Evolutionary conservation across 2,329 filamentous ascomycete species (phyloP), one percentile per base, ranked within the genome.

Genomic region (Fusarium solani-melongenae): DNA sequence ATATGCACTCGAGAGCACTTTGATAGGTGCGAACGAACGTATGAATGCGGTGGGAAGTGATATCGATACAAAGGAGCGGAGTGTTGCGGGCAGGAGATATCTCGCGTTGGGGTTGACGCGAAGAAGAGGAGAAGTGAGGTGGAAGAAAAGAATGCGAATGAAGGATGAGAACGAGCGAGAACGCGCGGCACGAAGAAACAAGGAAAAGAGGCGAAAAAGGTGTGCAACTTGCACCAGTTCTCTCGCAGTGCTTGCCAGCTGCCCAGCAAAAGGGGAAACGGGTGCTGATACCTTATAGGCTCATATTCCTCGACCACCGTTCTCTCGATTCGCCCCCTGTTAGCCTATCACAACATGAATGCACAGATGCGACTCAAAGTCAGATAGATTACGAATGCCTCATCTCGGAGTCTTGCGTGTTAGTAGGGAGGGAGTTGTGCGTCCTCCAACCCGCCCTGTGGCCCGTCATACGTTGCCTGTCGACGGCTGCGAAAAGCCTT

Each of bases 221-320:
- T 55, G 66, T 66, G 62, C 73, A 70, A 67, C 74, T 77, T 75
- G 64, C 68, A 46, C 46, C 70, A 69, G 56, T 72, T 71, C 75
- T 76, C 67, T 67, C 63, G 74, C 71, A 73, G 59, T 67, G 29
- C 65, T 53, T 64, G 60, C 57, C 71, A 69, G 69, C 69, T 69
- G 67, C 46, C 60, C 55, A 57, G 58, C 41, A 60, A 66, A 57
- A 72, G 64, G 61, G 62, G 60, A 46, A 64, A 55, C 29, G 63
- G 57, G 57, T 53, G 38, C 62, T 63, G 63, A 49, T 58, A 44
- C 66, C 68, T 74, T 70, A 70, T 65, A 70, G 67, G 64, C 53
- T 15, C 49, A 57, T 63, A 53, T 53, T 15, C 36, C 44, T 27
- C 22, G 49, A 49, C 24, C 39, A 38, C 14, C 39, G 24, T 39